These are phyloP conservation scores for Penicillium psychrofluorescens DNA, from an alignment of 495 filamentous ascomycete genomes.

Conservation along the genomic window DNA sequence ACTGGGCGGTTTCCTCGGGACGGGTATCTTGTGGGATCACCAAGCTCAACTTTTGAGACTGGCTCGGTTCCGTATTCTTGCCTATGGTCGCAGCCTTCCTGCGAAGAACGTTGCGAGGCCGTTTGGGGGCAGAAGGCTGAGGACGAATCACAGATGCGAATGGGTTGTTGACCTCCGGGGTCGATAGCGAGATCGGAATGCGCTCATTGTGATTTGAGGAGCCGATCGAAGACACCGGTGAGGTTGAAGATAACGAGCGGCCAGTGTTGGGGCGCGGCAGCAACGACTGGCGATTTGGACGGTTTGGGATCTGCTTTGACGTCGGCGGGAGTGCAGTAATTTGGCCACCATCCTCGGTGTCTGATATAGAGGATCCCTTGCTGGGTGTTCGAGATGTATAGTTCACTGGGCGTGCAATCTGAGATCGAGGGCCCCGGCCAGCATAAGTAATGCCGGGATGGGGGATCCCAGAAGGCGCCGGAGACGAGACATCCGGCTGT, in stretches of 20 bases:
- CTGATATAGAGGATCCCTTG: conserved; percentile 24
- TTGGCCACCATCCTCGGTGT: conserved; percentile 18
- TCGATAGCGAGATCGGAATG: conserved; percentile 12
- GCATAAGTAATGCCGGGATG: conserved; percentile 9
- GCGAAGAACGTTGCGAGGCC: conserved; percentile 35
- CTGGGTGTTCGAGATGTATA: conserved; percentile 11
- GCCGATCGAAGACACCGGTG: conserved; percentile 11
- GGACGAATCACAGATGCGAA: conserved; percentile 4
- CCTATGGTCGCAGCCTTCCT: conserved; percentile 37
- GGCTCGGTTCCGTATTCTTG: conserved; percentile 19
- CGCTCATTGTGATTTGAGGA: conserved; percentile 10
- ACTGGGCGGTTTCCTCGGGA: conserved; percentile 2
- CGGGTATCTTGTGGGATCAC: conserved; percentile 23
- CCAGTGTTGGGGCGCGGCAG: conserved; percentile 26
- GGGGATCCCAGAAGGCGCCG: conserved; percentile 2
- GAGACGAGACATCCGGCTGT: conserved; percentile 19
- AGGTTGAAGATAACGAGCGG: conserved; percentile 5
- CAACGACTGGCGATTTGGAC: conserved; percentile 22
- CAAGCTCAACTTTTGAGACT: conserved; percentile 27
- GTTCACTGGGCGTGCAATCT: conserved; percentile 21
- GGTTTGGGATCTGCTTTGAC: conserved; percentile 10
- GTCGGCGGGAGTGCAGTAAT: conserved; percentile 15
- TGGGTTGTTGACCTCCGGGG: conserved; percentile 9
- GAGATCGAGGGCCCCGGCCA: conserved; percentile 15
- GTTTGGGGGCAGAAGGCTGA: conserved; percentile 12